Evolutionary conservation across 2,329 filamentous ascomycete species (phyloP).

Genomic region (Ophiostoma ulmi): DNA sequence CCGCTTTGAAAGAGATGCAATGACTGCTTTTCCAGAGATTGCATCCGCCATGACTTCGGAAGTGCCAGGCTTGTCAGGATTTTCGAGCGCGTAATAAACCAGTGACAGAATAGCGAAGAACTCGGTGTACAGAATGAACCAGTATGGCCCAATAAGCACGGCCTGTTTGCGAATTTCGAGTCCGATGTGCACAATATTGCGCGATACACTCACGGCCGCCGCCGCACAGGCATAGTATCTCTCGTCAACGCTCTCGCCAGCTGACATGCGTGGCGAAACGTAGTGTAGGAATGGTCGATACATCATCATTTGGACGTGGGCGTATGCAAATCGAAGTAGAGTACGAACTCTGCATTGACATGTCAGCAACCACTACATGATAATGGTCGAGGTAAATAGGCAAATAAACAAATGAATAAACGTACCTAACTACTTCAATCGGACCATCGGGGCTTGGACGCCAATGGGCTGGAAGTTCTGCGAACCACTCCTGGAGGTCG

Average conservation of each 20-base stretch:
- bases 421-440: conserved; percentile 63
- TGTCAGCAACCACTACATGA: not conserved
- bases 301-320: conserved; percentile 75
- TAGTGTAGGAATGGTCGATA: conserved; percentile 83
- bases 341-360: conserved; percentile 55
- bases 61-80: conserved; percentile 67
- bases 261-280: conserved; percentile 59
- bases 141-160: conserved; percentile 69
- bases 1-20: conserved; percentile 71
- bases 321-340: conserved; percentile 71
- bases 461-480: conserved; percentile 66
- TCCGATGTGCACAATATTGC: conserved; percentile 74
- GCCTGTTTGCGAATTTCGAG: conserved; percentile 44
- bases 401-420: not conserved
- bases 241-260: conserved; percentile 60
- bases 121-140: conserved; percentile 80
- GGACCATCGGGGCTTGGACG: conserved; percentile 73
- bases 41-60: conserved; percentile 82
- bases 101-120: conserved; percentile 77
- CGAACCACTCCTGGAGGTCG: conserved; percentile 59
- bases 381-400: not conserved
- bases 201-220: conserved; percentile 56
- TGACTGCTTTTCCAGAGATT: conserved; percentile 73
- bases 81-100: conserved; percentile 74
- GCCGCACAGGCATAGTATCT: conserved; percentile 70